Base-by-base conservation (phyloP, 805 yeast genomes). In the Suhomyces faveliae region DNA sequence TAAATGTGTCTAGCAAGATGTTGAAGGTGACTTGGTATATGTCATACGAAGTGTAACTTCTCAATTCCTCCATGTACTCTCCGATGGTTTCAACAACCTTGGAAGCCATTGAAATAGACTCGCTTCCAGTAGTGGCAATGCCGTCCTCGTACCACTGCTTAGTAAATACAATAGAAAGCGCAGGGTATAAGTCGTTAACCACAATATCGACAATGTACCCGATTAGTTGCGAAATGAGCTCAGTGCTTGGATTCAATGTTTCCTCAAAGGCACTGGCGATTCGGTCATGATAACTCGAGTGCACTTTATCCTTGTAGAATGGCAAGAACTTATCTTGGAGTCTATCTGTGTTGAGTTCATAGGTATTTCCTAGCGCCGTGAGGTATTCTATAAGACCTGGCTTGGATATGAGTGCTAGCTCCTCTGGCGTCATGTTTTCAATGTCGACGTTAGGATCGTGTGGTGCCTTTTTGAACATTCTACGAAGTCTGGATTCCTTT, bases 331-430 rank as follows among this genome's bases (percentile, higher is more conserved):
- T 73, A n/a, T 79, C 81, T 19, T 81, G 79, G 56, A 85, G 77
- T 49, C 85, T 77, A 42, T 80, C 80, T 5, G 85, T 77, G 48
- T 87, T 83, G 20, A 87, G 85, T 52, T 87, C 94, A 65, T 87
- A 95, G 55, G 91, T 94, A 65, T 89, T 89, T 2, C 91, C 92
- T 13, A 88, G 74, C 0, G 96, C 96, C 12, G 87, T 79, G 45
- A 87, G 67, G 65, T 89, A 89, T 59, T 89, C 96, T 35, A 85
- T 74, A 24, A 89, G 70, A 1, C 96, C 97, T 20, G 87, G 84
- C 73, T 49, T 71, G 3, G 77, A 68, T 21, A 71, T 63, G 12
- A 60, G 57, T 5, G 65, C 64, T 21, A 67, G 55, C 52, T 73
- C 67, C 47, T 71, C 75, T 6, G 63, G 63, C 0, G 74, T 57